Conservation (phyloP, 139 green algal genomes). For the Raphidocelis subcapitata region DNA sequence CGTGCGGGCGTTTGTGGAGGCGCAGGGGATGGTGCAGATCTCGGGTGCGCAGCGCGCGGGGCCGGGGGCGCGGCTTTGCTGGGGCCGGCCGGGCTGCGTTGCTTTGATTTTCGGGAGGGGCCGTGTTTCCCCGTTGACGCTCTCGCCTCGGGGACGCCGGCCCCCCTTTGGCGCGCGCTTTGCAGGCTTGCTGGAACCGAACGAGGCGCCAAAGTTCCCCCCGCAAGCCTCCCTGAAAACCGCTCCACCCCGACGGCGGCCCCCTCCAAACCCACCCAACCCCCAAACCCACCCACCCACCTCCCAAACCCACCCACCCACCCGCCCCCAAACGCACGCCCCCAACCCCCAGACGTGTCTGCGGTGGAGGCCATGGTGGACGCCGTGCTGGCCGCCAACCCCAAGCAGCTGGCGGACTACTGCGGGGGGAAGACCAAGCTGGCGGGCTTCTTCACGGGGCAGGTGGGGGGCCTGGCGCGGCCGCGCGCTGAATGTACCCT, state of each 20-base stretch:
- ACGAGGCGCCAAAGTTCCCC: too few relatives aligned
- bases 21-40: conserved; percentile 81
- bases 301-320: too few relatives aligned
- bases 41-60: conserved; percentile 69
- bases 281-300: too few relatives aligned
- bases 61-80: conserved; percentile 76
- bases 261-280: too few relatives aligned
- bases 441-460: conserved; percentile 77
- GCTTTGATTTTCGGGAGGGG: not conserved
- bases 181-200: too few relatives aligned
- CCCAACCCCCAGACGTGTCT: conserved; percentile 59
- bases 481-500: not conserved
- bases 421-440: conserved; percentile 84
- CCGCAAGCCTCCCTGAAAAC: too few relatives aligned
- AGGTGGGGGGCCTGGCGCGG: not conserved
- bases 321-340: too few relatives aligned
- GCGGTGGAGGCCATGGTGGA: conserved; percentile 81
- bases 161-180: too few relatives aligned
- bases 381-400: conserved; percentile 74
- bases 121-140: not conserved
- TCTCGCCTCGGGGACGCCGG: too few relatives aligned
- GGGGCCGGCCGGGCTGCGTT: not conserved
- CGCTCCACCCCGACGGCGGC: too few relatives aligned
- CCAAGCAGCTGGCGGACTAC: conserved; percentile 84
- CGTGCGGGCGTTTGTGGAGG: conserved; percentile 63